A percentile compares a stretch with the other conserved stretches of the same genome.
These are phyloP conservation scores for Limnanthes douglasii DNA, from an alignment of 345 rosid genomes.

Conservation along the genomic window DNA sequence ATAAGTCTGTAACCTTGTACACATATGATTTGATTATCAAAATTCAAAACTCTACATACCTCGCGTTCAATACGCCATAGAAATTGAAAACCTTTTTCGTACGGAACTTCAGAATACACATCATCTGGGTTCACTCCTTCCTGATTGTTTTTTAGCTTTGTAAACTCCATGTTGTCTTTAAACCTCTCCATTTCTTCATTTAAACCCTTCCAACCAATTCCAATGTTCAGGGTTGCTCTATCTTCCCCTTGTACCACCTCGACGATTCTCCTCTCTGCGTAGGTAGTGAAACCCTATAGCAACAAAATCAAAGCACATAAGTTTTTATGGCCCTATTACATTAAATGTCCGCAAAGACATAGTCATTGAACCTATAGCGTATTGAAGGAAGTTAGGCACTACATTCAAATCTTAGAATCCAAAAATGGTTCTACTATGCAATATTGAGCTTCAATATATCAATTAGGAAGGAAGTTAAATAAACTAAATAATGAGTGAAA, in stretches of 20 bases:
- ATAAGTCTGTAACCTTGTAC: neutral
- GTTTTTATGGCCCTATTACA: no score
- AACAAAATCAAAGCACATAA: constrained; percentile 9
- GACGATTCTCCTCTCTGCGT: constrained; percentile 92
- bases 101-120: constrained; percentile 74
- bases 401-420: no score
- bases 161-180: constrained; percentile 73
- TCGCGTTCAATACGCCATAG: constrained; percentile 79
- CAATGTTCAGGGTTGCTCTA: constrained; percentile 54
- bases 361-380: no score
- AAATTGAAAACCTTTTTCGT: constrained; percentile 91
- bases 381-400: no score
- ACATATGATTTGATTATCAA: no score
- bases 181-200: constrained; percentile 62
- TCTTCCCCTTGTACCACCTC: constrained; percentile 85
- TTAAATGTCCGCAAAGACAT: no score
- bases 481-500: no score
- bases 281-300: constrained; percentile 76
- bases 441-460: no score
- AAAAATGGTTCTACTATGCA: no score
- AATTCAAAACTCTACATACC: constrained; percentile 33
- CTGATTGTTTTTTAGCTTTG: constrained; percentile 73
- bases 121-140: constrained; percentile 75
- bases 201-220: constrained; percentile 84
- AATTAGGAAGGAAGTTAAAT: no score